Percentiles rank a stretch among this genome's conserved stretches.
Conservation (phyloP, 495 filamentous ascomycete species). For the Astrothelium subdiscretum region DNA sequence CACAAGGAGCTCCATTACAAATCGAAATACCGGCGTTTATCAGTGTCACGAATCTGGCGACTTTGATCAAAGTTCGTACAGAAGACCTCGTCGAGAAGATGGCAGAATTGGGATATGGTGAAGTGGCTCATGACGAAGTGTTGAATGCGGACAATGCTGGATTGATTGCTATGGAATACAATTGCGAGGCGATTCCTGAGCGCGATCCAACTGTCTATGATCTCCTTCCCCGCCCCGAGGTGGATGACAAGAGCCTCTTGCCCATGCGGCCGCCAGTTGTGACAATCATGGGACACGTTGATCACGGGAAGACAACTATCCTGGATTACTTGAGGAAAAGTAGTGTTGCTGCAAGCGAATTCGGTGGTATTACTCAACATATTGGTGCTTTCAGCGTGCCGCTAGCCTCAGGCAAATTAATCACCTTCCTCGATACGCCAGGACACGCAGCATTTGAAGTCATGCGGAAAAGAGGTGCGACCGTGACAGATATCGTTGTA, state of each 20-base stretch:
- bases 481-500: constrained; percentile 93
- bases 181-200: constrained; percentile 57
- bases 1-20: constrained; percentile 36
- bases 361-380: constrained; percentile 97
- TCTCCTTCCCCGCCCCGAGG: constrained; percentile 52
- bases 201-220: constrained; percentile 48
- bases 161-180: constrained; percentile 83
- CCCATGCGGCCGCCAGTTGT: constrained; percentile 82
- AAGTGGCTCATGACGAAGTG: constrained; percentile 64
- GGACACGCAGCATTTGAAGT: constrained; percentile 91
- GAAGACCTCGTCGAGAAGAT: constrained; percentile 65
- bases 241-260: constrained; percentile 57
- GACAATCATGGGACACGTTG: constrained; percentile 99
- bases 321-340: constrained; percentile 90
- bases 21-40: constrained; percentile 86
- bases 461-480: constrained; percentile 92
- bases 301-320: constrained; percentile 96
- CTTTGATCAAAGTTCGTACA: constrained; percentile 57
- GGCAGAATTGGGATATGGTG: constrained; percentile 72
- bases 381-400: constrained; percentile 96
- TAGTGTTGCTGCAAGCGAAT: constrained; percentile 78
- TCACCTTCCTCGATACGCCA: constrained; percentile 96
- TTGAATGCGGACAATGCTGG: constrained; percentile 84
- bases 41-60: constrained; percentile 73
- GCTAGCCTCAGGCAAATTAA: constrained; percentile 55